Conservation (phyloP, 2,329 filamentous ascomycete species). For the Fusarium armeniacum region DNA sequence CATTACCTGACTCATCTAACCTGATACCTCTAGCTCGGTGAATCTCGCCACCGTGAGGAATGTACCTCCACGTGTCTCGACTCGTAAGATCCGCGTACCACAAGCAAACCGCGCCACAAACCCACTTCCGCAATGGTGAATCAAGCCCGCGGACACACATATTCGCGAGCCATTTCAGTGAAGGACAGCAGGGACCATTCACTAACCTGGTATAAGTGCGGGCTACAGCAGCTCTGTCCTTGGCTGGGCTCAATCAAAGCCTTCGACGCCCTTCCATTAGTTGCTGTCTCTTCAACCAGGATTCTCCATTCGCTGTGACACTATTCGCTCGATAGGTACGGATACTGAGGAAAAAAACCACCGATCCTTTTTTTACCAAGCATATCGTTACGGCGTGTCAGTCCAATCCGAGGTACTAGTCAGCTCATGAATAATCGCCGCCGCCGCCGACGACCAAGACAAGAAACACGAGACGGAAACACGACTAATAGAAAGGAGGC, state of each 20-base stretch:
- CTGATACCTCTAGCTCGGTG: constrained; percentile 29
- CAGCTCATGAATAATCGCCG: constrained; percentile 49
- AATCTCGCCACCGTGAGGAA: constrained; percentile 22
- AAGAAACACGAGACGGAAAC: constrained; percentile 6
- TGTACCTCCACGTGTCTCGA: constrained; percentile 35
- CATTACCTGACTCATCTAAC: constrained; percentile 41
- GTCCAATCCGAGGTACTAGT: constrained; percentile 43
- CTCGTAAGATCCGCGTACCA: constrained; percentile 47
- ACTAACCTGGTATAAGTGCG: constrained; percentile 44
- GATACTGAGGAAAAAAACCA: constrained; percentile 11
- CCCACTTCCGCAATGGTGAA: constrained; percentile 34
- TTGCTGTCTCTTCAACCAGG: constrained; percentile 36
- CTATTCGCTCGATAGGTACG: constrained; percentile 37
- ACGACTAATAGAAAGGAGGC: constrained; percentile 36
- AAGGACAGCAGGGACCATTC: constrained; percentile 32
- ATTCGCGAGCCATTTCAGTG: constrained; percentile 39
- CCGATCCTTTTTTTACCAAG: constrained; percentile 45
- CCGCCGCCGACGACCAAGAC: constrained; percentile 26
- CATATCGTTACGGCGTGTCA: constrained; percentile 40
- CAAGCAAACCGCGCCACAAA: constrained; percentile 41
- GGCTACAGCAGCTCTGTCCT: constrained; percentile 27
- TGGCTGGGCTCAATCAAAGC: constrained; percentile 32
- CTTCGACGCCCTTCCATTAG: constrained; percentile 48
- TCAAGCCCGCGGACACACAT: constrained; percentile 22
- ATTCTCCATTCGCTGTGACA: constrained; percentile 31